Base-by-base conservation (phyloP, 768 basidiomycete genomes). In the Lactarius evosmus region DNA sequence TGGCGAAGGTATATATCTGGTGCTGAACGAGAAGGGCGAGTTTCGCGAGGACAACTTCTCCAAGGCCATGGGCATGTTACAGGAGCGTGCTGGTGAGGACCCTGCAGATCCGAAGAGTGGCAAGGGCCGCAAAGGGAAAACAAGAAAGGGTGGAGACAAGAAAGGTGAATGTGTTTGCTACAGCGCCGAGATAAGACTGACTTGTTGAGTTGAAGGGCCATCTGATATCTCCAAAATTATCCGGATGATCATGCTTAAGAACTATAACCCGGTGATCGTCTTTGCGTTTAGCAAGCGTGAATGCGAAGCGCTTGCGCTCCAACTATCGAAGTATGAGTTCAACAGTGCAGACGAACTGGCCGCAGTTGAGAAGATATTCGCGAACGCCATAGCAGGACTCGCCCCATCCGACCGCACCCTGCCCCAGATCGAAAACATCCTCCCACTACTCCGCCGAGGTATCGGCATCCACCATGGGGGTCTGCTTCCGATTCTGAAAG, bases 381-480 rank as follows among this genome's bases (percentile, higher is more conserved):
- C 86, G 69, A 98, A 95, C 72, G 97, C 96, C 52, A 91, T 99
- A 65, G 87, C 89, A 61, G 93, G 89, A 66, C 85, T 99, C 40
- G 83, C 94, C 0, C 80, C 85, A 12, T 91, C 91, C 65, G 96
- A 99, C 76, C 82, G 91, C 33, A 84, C 88, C 69, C 84, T 99
- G 19, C 94, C 96, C 1, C 96, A 98, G 74, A 98, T 99, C 70
- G 78, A 89, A 53, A 92, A 95, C 66, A 84, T 98, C 58, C 82
- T 98, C 9, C 97, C 97, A 2, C 82, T 99, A 25, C 83, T 99
- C 30, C 91, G 90, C 66, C 89, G 97, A 66, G 97, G 97, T 34
- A 93, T 96, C 68, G 97, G 97, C 58, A 95, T 99, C 70, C 97
- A 99, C 80, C 97, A 99, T 71, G 95, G 96, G 44, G 97, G 97